These are phyloP conservation scores for Maudiozyma serrabonitensis DNA, from an alignment of 805 yeast species.

Conservation along the genomic window DNA sequence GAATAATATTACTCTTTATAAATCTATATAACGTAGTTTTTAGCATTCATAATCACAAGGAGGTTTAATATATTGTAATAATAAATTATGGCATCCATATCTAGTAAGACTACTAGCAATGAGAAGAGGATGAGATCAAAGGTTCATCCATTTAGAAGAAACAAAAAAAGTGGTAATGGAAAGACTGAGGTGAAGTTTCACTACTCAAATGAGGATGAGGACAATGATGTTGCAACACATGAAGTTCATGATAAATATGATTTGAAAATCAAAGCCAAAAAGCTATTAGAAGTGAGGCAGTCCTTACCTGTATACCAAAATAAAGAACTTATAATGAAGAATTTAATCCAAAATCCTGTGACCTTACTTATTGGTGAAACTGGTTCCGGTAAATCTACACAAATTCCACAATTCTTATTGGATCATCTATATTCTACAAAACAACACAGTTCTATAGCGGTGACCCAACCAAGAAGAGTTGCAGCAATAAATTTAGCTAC, in stretches of 20 bases:
- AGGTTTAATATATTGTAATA: too few species aligned
- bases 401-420: conserved; percentile 85
- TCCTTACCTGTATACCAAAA: conserved; percentile 71
- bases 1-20: not conserved
- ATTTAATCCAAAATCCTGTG: conserved; percentile 49
- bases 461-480: conserved; percentile 95
- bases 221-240: conserved; percentile 4
- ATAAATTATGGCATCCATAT: not conserved
- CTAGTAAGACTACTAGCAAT: not conserved
- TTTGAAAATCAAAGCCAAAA: conserved; percentile 31
- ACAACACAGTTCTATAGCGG: conserved; percentile 55
- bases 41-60: too few species aligned
- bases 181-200: conserved; percentile 31
- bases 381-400: conserved; percentile 97
- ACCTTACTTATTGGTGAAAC: conserved; percentile 90
- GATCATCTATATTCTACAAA: conserved; percentile 25
- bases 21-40: too few species aligned
- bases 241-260: conserved; percentile 11
- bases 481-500: conserved; percentile 92
- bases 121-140: not conserved
- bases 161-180: not conserved
- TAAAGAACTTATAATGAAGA: conserved; percentile 49
- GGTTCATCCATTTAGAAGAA: conserved; percentile 12
- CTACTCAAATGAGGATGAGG: conserved; percentile 22
- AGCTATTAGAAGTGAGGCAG: conserved; percentile 43